A percentile compares a stretch with the other conserved stretches of the same genome.
phyloP scores from a whole-genome alignment of 139 green algal species.

The Chloropicon primus region DNA sequence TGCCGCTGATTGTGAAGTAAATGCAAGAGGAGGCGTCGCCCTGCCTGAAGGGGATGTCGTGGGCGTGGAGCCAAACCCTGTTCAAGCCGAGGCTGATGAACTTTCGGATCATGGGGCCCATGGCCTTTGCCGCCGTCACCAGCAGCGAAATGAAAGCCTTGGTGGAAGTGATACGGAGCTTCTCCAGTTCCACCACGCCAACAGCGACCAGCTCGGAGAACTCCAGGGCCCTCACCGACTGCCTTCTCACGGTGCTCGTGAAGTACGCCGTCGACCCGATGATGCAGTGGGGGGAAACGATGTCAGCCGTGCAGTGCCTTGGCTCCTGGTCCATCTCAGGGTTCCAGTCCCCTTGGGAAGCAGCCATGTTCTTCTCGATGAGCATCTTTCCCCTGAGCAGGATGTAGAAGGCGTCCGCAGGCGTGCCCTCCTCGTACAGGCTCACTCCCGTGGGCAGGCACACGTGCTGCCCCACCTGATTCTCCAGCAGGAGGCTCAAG shows the following conservation, averaged over 20 bases:
- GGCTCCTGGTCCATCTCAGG: conserved; percentile 4
- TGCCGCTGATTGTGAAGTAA: conserved; percentile 59
- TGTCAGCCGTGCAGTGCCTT: neutral
- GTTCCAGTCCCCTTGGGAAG: neutral
- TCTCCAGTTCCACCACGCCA: conserved; percentile 31
- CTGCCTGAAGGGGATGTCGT: conserved; percentile 41
- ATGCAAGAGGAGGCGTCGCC: conserved; percentile 18
- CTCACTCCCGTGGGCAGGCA: neutral
- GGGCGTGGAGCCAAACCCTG: conserved; percentile 48
- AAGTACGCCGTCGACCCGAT: conserved; percentile 45
- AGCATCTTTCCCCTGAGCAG: neutral
- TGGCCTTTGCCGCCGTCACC: conserved; percentile 30
- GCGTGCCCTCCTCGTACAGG: conserved; percentile 3
- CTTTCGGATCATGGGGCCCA: conserved; percentile 43
- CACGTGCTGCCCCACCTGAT: conserved; percentile 1
- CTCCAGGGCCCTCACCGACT: conserved; percentile 24
- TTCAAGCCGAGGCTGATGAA: conserved; percentile 65
- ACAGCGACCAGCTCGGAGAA: conserved; percentile 30
- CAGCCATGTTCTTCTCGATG: neutral
- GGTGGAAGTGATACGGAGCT: conserved; percentile 1
- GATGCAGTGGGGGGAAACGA: conserved; percentile 29
- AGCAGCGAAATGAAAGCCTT: conserved; percentile 35
- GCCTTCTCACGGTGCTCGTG: conserved; percentile 20
- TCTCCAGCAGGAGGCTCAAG: neutral
- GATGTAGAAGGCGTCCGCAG: conserved; percentile 8